Base-by-base conservation (phyloP, 1,139 yeast species). In the Saccharomyces hybrid region DNA sequence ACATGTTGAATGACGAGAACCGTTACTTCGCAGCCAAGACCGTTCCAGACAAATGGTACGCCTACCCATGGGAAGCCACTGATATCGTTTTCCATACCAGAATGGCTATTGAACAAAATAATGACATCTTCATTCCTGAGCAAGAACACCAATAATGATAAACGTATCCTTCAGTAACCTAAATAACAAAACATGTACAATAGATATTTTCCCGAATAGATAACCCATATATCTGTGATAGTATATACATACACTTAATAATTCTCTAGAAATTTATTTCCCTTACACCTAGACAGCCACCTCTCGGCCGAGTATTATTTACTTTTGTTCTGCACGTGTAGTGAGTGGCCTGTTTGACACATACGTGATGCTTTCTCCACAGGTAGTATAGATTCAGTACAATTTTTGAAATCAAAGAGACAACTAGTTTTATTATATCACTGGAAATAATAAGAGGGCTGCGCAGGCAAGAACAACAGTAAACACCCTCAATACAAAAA, bases 31-130 rank as follows among this genome's bases (percentile, higher is more conserved):
- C 96, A 58, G 97, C 96, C 49, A 82, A 93, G 73, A 81, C 88
- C 50, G 93, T 89, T 46, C 95, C 91, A 47, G 98, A 93, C 70
- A 79, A 80, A 63, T 93, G 99, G 99, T 90, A 89, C 65, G 97
- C 97, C 48, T 93, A 93, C 71, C 98, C 98, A 52, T 93, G 99
- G 99, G 96, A 89, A 74, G 83, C 95, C 32, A 79, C 79, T 56
- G 96, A 91, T 73, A 93, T 91, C 70, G 96, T 88, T 52, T 80
- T 78, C 73, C 99, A 91, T 71, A 88, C 95, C 54, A 77, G 80
- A 70, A 79, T 76, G 71, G 96, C 97, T 42, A 76, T 83, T 58
- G 82, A 82, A 66, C 97, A 91, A 73, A 95, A 86, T 46, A 80
- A 82, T 64, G 77, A 74, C 57, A 71, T 73, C 13, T 74, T 72